Evolutionary conservation across 2,329 filamentous ascomycete species (phyloP).

Genomic region (Calonectria fujianensis): DNA sequence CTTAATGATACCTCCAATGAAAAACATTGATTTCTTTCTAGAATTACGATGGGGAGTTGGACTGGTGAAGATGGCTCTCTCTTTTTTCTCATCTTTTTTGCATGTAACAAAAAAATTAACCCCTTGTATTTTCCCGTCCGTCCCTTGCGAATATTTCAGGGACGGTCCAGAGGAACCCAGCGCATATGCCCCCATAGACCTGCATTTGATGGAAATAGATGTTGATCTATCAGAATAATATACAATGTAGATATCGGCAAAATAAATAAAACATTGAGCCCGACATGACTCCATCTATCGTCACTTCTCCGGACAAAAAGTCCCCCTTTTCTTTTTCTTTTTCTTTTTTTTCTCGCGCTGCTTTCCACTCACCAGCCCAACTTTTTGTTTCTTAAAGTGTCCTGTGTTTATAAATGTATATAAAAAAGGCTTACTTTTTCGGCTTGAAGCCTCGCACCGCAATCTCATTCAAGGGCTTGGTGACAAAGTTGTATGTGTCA

Average conservation of each 20-base stretch:
- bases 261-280: background rate
- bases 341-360: background rate
- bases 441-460: slow-evolving; percentile 52
- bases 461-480: slow-evolving; percentile 52
- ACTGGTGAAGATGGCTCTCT: slow-evolving; percentile 5
- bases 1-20: slow-evolving; percentile 59
- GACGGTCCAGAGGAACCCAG: slow-evolving; percentile 27
- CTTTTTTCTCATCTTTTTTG: slow-evolving; percentile 26
- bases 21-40: slow-evolving; percentile 46
- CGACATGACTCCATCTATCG: background rate
- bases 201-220: slow-evolving; percentile 26
- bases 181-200: slow-evolving; percentile 23
- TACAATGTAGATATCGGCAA: slow-evolving; percentile 20
- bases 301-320: background rate
- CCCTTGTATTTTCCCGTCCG: slow-evolving; percentile 23
- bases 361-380: background rate
- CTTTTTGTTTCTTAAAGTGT: background rate
- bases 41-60: slow-evolving; percentile 15
- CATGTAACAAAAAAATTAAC: slow-evolving; percentile 40
- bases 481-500: slow-evolving; percentile 47
- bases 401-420: background rate
- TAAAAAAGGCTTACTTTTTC: background rate
- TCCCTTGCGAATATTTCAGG: slow-evolving; percentile 3
- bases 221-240: slow-evolving; percentile 32
- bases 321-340: background rate